Evolutionary conservation across 2,329 filamentous ascomycete genomes (phyloP), one percentile per base, ranked within the genome.

Genomic region (Trichoderma pleuroti): DNA sequence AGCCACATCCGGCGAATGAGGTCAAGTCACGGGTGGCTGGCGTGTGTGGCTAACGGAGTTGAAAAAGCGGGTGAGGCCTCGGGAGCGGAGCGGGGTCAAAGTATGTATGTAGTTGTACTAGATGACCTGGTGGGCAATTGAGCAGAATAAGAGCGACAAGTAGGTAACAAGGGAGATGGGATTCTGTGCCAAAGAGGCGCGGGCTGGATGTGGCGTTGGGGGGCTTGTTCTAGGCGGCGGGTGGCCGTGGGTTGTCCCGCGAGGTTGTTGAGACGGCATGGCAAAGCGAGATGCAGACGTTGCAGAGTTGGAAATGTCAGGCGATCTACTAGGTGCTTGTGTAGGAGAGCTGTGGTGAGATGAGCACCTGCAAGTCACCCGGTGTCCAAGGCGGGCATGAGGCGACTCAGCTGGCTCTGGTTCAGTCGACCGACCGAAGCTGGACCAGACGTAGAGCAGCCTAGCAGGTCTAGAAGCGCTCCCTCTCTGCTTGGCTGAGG

Each of bases 251-350:
- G 54, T 39, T 67, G n/a, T 68, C 56, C 65, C 65, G 65, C 12
- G 65, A 68, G 65, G 65, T 26, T 68, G 65, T 60, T 68, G 54
- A 49, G 65, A 68, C 65, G 54, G 36, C 65, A 60, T 32, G 26
- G 46, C 52, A 59, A 11, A 49, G 11, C 11, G 8, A 24, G 16
- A 63, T 21, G 18, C 52, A 57, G 28, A 32, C n/a, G 21, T 49
- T 4, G n/a, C 39, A 4, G 18, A 42, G 42, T 21, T 12, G 46
- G 46, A 8, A 21, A 8, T 21, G 6, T 59, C 56, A 34, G 28
- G 56, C 56, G 56, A 59, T 24, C 2, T 2, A 16, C 28, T 12
- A 28, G 5, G n/a, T 42, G 18, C 32, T 46, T 12, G 42, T 49
- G 28, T 10, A 32, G 54, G 7, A 18, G 26, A 34, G 14, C 14